Conservation (phyloP, 1,284 basidiomycete species). For the Mycena citricolor region DNA sequence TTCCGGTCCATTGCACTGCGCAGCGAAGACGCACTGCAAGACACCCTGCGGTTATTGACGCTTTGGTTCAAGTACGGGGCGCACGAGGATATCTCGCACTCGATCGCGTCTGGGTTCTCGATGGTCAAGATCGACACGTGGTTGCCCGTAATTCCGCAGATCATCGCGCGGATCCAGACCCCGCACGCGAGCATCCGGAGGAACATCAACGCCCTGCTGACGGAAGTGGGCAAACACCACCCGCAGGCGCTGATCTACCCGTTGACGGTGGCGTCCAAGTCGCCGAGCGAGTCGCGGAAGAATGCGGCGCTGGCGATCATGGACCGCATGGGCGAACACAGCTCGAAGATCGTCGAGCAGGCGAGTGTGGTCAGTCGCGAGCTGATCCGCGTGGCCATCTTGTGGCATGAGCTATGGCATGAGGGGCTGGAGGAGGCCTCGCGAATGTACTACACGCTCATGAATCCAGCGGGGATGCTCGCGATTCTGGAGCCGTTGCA, state of each 20-base stretch:
- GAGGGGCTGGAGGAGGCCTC: constrained; percentile 99
- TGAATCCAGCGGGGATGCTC: constrained; percentile 98
- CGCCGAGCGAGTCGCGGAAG: constrained; percentile 82
- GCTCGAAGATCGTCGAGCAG: constrained; percentile 86
- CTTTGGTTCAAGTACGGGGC: constrained; percentile 99
- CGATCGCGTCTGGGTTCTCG: constrained; percentile 87
- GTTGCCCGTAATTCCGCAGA: constrained; percentile 98
- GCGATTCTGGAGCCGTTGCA: constrained; percentile 92
- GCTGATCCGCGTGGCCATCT: constrained; percentile 94
- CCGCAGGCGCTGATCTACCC: constrained; percentile 98
- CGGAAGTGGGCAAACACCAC: constrained; percentile 94
- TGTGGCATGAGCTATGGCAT: constrained; percentile 99
- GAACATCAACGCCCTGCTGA: constrained; percentile 89
- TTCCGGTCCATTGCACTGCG: constrained; percentile 93
- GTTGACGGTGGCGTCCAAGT: constrained; percentile 96
- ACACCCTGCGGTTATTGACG: constrained; percentile 91
- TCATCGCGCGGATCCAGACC: constrained; percentile 98
- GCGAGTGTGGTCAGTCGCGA: constrained; percentile 92
- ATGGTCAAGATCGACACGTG: constrained; percentile 96
- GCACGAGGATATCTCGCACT: constrained; percentile 87
- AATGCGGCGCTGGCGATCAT: constrained; percentile 89
- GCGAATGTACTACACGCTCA: constrained; percentile 96
- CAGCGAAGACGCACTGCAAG: constrained; percentile 92
- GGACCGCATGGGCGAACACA: constrained; percentile 94
- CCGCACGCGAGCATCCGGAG: constrained; percentile 85